phyloP scores from a whole-genome alignment of 306 rosid species.

The Alnus glutinosa region DNA sequence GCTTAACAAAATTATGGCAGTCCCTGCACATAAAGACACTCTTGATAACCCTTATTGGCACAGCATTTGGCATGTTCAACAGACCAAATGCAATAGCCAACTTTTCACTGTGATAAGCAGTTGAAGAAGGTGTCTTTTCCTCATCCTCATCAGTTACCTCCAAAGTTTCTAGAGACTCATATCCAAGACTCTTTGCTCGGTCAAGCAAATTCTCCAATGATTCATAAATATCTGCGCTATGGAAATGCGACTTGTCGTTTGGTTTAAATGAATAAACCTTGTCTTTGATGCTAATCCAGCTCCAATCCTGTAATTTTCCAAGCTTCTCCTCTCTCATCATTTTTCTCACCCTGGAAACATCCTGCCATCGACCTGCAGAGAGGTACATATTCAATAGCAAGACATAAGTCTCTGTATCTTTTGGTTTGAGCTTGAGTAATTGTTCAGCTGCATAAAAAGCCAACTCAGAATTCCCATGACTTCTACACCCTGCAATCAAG shows the following conservation, averaged over 20 bases:
- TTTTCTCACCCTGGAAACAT: conserved; percentile 68
- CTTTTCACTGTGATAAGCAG: conserved; percentile 72
- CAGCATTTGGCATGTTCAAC: conserved; percentile 52
- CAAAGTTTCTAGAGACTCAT: conserved; percentile 48
- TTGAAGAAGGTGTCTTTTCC: conserved; percentile 38
- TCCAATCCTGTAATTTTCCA: conserved; percentile 70
- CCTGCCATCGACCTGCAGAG: conserved; percentile 58
- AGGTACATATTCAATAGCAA: conserved; percentile 59
- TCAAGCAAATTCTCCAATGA: conserved; percentile 54
- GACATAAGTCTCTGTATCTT: conserved; percentile 54
- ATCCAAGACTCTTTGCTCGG: conserved; percentile 63
- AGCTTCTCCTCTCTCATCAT: conserved; percentile 70
- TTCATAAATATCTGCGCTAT: conserved; percentile 35
- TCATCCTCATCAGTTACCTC: conserved; percentile 52
- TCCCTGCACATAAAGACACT: conserved; percentile 74
- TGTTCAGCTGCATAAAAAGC: conserved; percentile 72
- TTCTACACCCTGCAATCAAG: conserved; percentile 70
- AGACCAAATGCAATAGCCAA: conserved; percentile 76
- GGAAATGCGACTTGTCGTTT: conserved; percentile 49
- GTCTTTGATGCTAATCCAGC: conserved; percentile 83
- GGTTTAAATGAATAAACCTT: conserved; percentile 71
- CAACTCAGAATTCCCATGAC: conserved; percentile 62
- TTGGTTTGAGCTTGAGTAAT: conserved; percentile 74
- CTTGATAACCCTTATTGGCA: conserved; percentile 65
- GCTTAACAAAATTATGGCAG: conserved; percentile 70